phyloP scores from a whole-genome alignment of 192 early-diverging fungal genomes.

The Geranomyces michiganensis region DNA sequence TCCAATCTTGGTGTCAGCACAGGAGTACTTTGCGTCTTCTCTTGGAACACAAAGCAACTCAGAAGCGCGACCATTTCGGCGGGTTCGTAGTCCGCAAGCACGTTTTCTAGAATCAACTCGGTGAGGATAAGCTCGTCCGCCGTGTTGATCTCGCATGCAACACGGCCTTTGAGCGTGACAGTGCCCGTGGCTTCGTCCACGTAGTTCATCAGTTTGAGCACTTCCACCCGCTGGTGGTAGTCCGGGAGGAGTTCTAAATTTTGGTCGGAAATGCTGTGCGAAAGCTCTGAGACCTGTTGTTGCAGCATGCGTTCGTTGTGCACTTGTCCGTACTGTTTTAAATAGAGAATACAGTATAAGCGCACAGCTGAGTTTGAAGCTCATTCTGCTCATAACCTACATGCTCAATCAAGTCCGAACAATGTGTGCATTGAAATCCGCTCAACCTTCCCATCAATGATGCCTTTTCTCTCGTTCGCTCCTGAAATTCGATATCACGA shows the following conservation, averaged over 20 bases:
- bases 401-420: constrained; percentile 76
- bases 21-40: constrained; percentile 73
- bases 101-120: constrained; percentile 92
- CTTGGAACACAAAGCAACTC: constrained; percentile 94
- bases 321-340: constrained; percentile 51
- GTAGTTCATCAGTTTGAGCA: constrained; percentile 79
- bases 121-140: constrained; percentile 94
- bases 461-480: constrained; percentile 65
- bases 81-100: constrained; percentile 83
- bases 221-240: constrained; percentile 84
- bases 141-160: constrained; percentile 97
- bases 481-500: constrained; percentile 85
- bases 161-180: constrained; percentile 92
- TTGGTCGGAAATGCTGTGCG: constrained; percentile 81
- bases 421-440: constrained; percentile 70
- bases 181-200: constrained; percentile 77
- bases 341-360: background rate
- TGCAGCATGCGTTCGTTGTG: constrained; percentile 68
- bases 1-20: constrained; percentile 68
- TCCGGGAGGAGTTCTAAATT: constrained; percentile 93
- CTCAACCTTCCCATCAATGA: constrained; percentile 52
- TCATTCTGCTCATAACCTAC: constrained; percentile 47
- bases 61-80: constrained; percentile 92
- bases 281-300: constrained; percentile 72
- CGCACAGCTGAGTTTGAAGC: no score